Evolutionary conservation across 257 asterid genomes (phyloP).

Genomic region (Solanum tarapatanum): DNA sequence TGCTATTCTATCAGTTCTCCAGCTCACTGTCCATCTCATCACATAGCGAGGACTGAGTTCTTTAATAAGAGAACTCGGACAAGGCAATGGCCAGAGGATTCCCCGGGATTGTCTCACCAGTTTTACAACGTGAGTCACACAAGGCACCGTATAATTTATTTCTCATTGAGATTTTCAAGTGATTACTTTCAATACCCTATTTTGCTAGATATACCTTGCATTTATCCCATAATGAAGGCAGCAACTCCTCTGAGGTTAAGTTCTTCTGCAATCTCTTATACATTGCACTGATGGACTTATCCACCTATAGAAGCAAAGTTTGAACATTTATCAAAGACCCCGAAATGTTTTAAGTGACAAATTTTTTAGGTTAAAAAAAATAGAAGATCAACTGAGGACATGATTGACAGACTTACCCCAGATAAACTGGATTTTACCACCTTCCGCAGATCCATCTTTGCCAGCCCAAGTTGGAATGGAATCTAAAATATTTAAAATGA

Average conservation of each 20-base stretch:
- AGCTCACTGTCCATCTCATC: background rate
- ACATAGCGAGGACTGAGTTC: background rate
- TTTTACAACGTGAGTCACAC: background rate
- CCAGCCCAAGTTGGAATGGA: conserved; percentile 81
- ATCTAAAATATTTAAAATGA: conserved; percentile 33
- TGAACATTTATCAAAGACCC: conserved; percentile 1
- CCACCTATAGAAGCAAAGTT: conserved; percentile 45
- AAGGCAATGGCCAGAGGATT: background rate
- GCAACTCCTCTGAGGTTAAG: conserved; percentile 77
- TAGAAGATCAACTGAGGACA: background rate
- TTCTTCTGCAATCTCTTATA: conserved; percentile 85
- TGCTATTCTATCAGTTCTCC: background rate
- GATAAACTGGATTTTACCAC: conserved; percentile 80
- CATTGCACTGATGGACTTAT: conserved; percentile 73
- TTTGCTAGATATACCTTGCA: conserved; percentile 61
- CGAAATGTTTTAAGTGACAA: background rate
- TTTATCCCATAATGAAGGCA: conserved; percentile 98
- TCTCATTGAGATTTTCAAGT: background rate
- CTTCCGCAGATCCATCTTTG: conserved; percentile 84
- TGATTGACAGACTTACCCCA: conserved; percentile 55
- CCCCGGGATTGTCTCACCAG: background rate
- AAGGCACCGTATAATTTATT: background rate
- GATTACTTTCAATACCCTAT: background rate
- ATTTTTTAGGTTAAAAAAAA: background rate
- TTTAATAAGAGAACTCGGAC: background rate